Base-by-base conservation (phyloP, 331 rosid genomes). In the Phaseolus coccineus region DNA sequence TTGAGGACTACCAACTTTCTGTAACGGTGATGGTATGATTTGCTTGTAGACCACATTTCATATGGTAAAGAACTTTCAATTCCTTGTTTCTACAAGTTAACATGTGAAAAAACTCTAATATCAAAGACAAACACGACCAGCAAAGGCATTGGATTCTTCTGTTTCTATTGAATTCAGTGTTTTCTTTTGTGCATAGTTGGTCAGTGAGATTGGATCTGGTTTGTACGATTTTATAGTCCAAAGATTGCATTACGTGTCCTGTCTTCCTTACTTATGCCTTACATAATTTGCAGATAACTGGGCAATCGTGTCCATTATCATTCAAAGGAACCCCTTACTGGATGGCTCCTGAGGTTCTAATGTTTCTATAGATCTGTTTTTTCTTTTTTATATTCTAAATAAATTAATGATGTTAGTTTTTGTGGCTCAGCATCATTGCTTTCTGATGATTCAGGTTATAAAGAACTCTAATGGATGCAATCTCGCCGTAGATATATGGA, bases 261-360 rank as follows among this genome's bases (percentile, higher is more conserved):
- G 71, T 58, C 77, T 75, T 24, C 59, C 77, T 4, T 61, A 76
- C 86, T 73, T 24, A 66, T 58, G 27, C 77, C 74, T 42, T 48
- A 33, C 70, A 33, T 85, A 73, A 44, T 77, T 51, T 81, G 77
- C 90, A 96, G 99, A 93, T 96, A 58, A 87, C 89, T 4, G 98
- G 99, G 70, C 94, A 93, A 73, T 91, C 96, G 8, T 91, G 96
- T 80, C 98, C 97, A 24, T 84, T 96, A 80, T 96, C 98, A 66
- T 89, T 93, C 85, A 93, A 91, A 88, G 99, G 99, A 80, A 96
- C 98, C 87, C 99, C 99, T 70, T 96, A 91, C 80, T 96, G 99
- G 99, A 96, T 96, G 99, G 99, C 99, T 72, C 98, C 99, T 39
- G 99, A 96, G 98, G 99, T 96, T 71, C 71, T 71, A 77, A 61